Base-by-base conservation (phyloP, 768 basidiomycete species). In the Russula ochroleuca region DNA sequence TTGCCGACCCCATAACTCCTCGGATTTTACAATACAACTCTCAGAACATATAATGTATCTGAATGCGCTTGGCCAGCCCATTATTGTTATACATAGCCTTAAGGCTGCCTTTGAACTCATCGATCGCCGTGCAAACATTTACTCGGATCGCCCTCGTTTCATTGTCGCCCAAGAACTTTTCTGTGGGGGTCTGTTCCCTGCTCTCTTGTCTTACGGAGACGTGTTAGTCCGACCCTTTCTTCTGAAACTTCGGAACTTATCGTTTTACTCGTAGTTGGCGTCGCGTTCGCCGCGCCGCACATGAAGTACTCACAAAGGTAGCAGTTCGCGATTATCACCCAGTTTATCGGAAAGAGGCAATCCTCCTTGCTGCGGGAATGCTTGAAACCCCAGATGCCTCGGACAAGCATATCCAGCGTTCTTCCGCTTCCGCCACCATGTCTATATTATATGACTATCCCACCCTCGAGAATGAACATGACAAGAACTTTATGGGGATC, bases 21-120 rank as follows among this genome's bases (percentile, higher is more conserved):
- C 21, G 8, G 17, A 25, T 31, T 31, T 55, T 1, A 53, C 21
- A 6, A 31, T 28, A 33, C 38, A 15, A n/a, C 45, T 33, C 35
- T 10, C 10, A 63, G 56, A 38, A 25, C 25, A 60, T 38, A 33
- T 59, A 14, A 58, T 63, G 51, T 59, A 43, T 11, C 28, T 64
- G 35, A 60, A 51, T 45, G 50, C 52, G 5, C 21, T 53, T 45
- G 62, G 62, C 5, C 23, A 40, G 8, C 62, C 55, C 5, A 37
- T 74, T 17, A 25, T 77, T 28, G 67, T 77, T 7, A 55, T 76
- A 14, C 77, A 76, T 66, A 70, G 69, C 35, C 68, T 70, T 45
- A 69, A 69, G 51, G 68, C 70, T 17, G 75, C 72, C 1, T 57
- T 51, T 5, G 80, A 81, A 13, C 69, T 81, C 7, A 69, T 79